Base-by-base conservation (phyloP, 1,284 basidiomycete species). In the Cutaneotrichosporon sp. region DNA sequence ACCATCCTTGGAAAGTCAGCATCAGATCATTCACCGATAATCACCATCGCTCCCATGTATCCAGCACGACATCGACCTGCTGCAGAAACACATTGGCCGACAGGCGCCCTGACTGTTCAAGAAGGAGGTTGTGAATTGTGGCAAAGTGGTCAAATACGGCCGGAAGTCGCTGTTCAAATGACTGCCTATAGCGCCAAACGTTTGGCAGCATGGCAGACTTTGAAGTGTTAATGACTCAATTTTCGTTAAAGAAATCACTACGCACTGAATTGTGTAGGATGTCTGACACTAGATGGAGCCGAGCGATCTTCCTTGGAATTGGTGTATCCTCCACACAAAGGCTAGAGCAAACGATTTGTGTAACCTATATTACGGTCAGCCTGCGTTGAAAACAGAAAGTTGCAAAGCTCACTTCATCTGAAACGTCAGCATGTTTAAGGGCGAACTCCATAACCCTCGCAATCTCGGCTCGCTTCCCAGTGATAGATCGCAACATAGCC, bases 371-470 rank as follows among this genome's bases (percentile, higher is more conserved):
- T 2, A 7, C 38, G 12, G 34, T 53, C 38, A 49, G 56, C 39
- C 5, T 44, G 12, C 22, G 38, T 16, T 22, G 17, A 10, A 8
- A 6, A 20, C 20, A 32, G 16, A n/a, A 19, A 29, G 7, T 26
- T n/a, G n/a, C n/a, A 9, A 14, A 26, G n/a, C 76, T 52, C 64
- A 90, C 90, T 78, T 94, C 90, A 54, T 87, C 84, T 16, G 91
- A 90, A 8, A 90, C 90, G 71, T 96, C 90, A 1, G 94, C 92
- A 65, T 94, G 90, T 68, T 93, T 90, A 43, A 98, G 78, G 52
- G 91, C 90, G 68, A 97, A 97, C 12, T 87, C 83, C 91, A 97
- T 99, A 55, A 88, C 90, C 19, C 90, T 81, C 19, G 90, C 96
- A 34, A 98, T 84, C 68, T 94, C 90, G 9, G 88, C 90, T 50